Conservation (phyloP, 2,329 filamentous ascomycete species). For the Coleophoma eucalyptorum region DNA sequence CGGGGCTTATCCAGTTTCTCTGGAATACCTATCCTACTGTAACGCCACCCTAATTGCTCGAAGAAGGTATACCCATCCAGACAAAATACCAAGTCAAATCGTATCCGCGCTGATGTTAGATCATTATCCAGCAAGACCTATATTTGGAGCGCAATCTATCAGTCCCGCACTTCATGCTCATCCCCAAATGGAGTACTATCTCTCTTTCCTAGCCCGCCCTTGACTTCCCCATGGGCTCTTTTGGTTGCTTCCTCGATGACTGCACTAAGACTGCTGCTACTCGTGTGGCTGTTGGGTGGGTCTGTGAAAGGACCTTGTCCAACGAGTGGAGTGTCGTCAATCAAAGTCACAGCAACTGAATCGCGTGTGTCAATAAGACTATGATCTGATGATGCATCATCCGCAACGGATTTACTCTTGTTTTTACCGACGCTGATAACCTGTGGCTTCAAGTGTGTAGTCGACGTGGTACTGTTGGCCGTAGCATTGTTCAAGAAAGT, state of each 20-base stretch:
- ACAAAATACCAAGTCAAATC: conserved; percentile 18
- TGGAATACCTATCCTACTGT: background rate
- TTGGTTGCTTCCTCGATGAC: conserved; percentile 51
- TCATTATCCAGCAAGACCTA: conserved; percentile 3
- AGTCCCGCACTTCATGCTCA: conserved; percentile 51
- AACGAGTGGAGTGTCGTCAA: conserved; percentile 44
- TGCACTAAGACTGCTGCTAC: conserved; percentile 46
- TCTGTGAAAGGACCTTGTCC: conserved; percentile 59
- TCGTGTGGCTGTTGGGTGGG: conserved; percentile 38
- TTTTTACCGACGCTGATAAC: conserved; percentile 53
- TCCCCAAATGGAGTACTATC: conserved; percentile 52
- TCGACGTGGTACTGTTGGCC: conserved; percentile 50
- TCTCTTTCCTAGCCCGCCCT: conserved; percentile 24
- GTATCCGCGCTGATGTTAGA: conserved; percentile 4
- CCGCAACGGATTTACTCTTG: conserved; percentile 34
- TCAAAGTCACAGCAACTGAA: conserved; percentile 43
- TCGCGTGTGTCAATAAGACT: conserved; percentile 26
- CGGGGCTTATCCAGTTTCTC: background rate
- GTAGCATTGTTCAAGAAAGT: conserved; percentile 65
- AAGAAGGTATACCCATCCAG: conserved; percentile 14
- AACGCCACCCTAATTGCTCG: conserved; percentile 13
- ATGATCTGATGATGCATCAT: conserved; percentile 10
- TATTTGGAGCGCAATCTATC: conserved; percentile 4
- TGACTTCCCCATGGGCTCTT: conserved; percentile 17
- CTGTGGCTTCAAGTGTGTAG: conserved; percentile 54